phyloP scores from a whole-genome alignment of 164 flowering plant genomes.

The Umbellularia californica region DNA sequence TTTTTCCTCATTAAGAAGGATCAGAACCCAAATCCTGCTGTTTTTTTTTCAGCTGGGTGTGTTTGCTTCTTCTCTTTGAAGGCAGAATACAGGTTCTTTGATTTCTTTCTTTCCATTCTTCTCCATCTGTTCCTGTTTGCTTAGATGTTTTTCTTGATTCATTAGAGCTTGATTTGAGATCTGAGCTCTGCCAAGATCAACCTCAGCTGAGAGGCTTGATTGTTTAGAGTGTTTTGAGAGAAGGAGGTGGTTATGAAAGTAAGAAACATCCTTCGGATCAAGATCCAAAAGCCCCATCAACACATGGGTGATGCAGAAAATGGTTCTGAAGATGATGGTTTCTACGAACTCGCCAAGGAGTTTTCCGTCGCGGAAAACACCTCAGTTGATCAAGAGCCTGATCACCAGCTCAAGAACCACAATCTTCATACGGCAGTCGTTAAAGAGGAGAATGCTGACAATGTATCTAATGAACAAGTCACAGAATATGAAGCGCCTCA shows the following conservation, averaged over 20 bases:
- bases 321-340: not conserved
- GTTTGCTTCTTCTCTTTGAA: not conserved
- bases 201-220: not conserved
- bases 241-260: not conserved
- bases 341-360: not conserved
- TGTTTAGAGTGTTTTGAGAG: not conserved
- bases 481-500: not conserved
- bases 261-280: not conserved
- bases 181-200: not conserved
- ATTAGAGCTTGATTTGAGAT: not conserved
- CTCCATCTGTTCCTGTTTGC: not conserved
- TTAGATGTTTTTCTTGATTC: not conserved
- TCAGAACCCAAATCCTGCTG: not conserved
- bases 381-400: not conserved
- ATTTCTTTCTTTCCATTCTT: not conserved
- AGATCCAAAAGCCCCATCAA: not conserved
- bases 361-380: not conserved
- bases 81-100: not conserved
- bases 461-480: not conserved
- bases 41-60: not conserved
- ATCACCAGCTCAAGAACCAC: slow-evolving; percentile 1
- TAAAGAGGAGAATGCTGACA: not conserved
- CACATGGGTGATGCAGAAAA: not conserved
- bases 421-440: not conserved
- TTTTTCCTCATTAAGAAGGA: not conserved